Percentiles rank a stretch among this genome's conserved stretches.
These are phyloP conservation scores for Salix brachista DNA, from an alignment of 345 rosid genomes.

Conservation along the genomic window DNA sequence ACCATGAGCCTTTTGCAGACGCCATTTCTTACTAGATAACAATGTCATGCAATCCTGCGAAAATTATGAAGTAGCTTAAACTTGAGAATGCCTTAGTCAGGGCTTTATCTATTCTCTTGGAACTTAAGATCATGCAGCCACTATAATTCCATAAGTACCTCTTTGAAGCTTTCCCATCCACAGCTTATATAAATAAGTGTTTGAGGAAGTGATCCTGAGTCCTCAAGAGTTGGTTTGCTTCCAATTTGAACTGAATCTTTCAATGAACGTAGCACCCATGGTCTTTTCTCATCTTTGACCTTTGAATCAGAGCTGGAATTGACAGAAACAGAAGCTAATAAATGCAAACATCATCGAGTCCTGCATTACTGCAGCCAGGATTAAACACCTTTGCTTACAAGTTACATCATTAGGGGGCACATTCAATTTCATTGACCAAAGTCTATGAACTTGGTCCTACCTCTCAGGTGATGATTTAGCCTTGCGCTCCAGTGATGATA, in stretches of 20 bases:
- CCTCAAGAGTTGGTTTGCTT: slow-evolving; percentile 40
- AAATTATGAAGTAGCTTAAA: neutral
- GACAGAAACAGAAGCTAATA: neutral
- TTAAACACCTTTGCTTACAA: no score
- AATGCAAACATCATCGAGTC: neutral
- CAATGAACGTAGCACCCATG: slow-evolving; percentile 86
- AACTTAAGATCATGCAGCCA: neutral
- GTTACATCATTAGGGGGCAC: no score
- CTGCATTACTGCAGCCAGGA: neutral
- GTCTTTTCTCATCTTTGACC: slow-evolving; percentile 82
- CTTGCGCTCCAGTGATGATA: slow-evolving; percentile 45
- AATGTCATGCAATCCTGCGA: slow-evolving; percentile 74
- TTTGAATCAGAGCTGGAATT: slow-evolving; percentile 40
- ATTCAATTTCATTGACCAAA: neutral
- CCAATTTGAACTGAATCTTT: slow-evolving; percentile 69
- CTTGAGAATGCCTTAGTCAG: neutral
- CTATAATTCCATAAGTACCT: slow-evolving; percentile 41
- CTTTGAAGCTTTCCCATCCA: slow-evolving; percentile 97
- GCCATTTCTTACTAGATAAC: slow-evolving; percentile 67
- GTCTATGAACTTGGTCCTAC: slow-evolving; percentile 27
- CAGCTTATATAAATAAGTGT: slow-evolving; percentile 92
- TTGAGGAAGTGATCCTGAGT: slow-evolving; percentile 52
- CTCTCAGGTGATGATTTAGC: slow-evolving; percentile 41
- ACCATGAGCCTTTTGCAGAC: slow-evolving; percentile 76
- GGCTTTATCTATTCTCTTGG: no score